Conservation (phyloP, 306 rosid genomes). For the Cucumis melo region DNA sequence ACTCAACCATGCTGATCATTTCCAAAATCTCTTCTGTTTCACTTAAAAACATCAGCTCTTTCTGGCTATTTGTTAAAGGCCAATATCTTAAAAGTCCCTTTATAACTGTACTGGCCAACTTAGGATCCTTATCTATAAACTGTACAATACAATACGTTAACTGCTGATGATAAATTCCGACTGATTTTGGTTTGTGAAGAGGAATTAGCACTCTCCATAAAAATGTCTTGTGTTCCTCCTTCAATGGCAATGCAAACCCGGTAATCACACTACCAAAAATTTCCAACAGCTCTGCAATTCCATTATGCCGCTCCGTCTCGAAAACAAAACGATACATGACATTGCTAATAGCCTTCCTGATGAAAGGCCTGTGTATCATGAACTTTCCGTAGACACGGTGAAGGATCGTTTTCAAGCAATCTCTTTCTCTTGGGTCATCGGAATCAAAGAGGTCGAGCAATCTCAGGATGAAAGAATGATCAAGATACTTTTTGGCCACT, state of each 20-base stretch:
- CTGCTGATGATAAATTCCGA: constrained; percentile 89
- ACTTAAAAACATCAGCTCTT: constrained; percentile 93
- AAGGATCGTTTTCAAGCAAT: constrained; percentile 84
- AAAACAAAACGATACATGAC: constrained; percentile 76
- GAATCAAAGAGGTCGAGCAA: constrained; percentile 95
- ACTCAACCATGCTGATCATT: constrained; percentile 74
- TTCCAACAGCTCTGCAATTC: constrained; percentile 93
- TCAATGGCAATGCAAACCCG: constrained; percentile 92
- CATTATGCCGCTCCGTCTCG: constrained; percentile 84
- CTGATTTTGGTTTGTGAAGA: constrained; percentile 86
- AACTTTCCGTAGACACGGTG: constrained; percentile 91
- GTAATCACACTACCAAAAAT: constrained; percentile 91
- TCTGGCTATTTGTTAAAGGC: constrained; percentile 96
- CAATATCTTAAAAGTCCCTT: constrained; percentile 84
- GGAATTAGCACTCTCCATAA: constrained; percentile 84
- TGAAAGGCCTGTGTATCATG: constrained; percentile 91
- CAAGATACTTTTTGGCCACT: constrained; percentile 62
- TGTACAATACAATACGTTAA: constrained; percentile 81
- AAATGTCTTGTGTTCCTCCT: constrained; percentile 89
- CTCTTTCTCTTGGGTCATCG: constrained; percentile 97
- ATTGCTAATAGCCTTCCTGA: constrained; percentile 80
- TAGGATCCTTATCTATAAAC: constrained; percentile 91
- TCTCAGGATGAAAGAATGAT: constrained; percentile 67
- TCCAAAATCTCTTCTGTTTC: constrained; percentile 94
- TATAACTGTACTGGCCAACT: constrained; percentile 62